Evolutionary conservation across 1,284 basidiomycete genomes (phyloP).

Genomic region (Leccinum solheimii): DNA sequence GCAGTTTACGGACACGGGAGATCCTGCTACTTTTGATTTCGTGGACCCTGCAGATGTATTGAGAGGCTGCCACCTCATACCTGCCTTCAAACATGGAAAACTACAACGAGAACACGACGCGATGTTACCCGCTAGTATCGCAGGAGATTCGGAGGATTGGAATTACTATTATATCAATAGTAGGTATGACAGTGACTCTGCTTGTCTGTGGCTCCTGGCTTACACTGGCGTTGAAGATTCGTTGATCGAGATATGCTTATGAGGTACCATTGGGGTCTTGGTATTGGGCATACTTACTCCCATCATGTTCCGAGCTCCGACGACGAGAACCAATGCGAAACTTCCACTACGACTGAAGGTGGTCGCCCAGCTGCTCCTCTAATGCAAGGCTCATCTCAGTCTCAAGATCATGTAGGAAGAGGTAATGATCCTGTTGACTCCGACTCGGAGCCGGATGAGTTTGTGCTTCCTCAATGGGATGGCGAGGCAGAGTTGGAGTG

Average conservation of each 20-base stretch:
- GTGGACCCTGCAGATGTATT: neutral
- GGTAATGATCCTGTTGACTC: no score
- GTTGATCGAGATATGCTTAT: slow-evolving; percentile 11
- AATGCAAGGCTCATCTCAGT: no score
- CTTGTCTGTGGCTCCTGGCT: neutral
- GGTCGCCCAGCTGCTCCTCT: no score
- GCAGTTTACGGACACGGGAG: neutral
- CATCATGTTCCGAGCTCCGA: slow-evolving; percentile 16
- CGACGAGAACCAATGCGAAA: no score
- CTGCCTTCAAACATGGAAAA: neutral
- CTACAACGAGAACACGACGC: neutral
- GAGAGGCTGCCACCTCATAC: neutral
- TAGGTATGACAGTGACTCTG: neutral
- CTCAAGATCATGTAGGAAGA: no score
- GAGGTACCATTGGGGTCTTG: slow-evolving; percentile 6
- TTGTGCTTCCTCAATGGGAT: neutral
- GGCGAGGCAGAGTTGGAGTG: slow-evolving; percentile 23
- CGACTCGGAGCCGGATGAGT: slow-evolving; percentile 20
- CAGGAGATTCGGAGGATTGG: neutral
- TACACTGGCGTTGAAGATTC: slow-evolving; percentile 1
- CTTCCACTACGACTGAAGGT: no score
- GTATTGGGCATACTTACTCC: neutral
- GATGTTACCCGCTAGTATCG: neutral
- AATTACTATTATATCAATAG: neutral
- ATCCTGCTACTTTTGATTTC: neutral